Conservation (phyloP, 148 eudicot species). For the Chenopodium quinoa region DNA sequence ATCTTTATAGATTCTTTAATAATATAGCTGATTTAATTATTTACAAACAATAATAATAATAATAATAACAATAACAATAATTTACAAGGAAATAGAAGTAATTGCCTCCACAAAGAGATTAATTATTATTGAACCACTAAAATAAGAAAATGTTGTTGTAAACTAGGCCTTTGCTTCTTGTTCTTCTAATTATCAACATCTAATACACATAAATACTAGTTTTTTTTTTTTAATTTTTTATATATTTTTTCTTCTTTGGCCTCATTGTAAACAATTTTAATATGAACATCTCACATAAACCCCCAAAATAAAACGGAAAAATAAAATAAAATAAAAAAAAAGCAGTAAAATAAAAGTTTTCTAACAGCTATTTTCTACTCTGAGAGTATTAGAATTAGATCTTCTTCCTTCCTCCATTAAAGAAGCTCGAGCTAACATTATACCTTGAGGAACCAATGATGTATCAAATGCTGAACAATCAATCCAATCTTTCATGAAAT, state of each 20-base stretch:
- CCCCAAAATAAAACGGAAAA: neutral
- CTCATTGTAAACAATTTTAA: conserved; percentile 1
- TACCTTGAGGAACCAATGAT: conserved; percentile 36
- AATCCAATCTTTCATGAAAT: conserved; percentile 64
- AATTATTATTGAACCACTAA: no score
- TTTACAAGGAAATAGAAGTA: no score
- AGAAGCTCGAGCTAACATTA: conserved; percentile 60
- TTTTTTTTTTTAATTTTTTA: neutral
- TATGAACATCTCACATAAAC: neutral
- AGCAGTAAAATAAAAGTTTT: neutral
- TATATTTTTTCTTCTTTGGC: neutral
- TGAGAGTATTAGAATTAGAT: conserved; percentile 35
- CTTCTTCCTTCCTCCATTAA: conserved; percentile 47
- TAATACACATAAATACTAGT: neutral
- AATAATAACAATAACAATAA: no score
- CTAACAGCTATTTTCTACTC: conserved; percentile 48
- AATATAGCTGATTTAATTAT: no score
- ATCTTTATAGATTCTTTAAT: no score
- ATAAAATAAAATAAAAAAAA: neutral
- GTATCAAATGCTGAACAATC: conserved; percentile 62
- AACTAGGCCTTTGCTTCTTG: neutral
- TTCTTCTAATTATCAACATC: conserved; percentile 2
- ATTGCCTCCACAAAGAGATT: no score
- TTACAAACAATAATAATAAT: no score
- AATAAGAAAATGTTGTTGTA: neutral